phyloP scores from a whole-genome alignment of 441 rosid genomes.

The Flueggea neowawraea region DNA sequence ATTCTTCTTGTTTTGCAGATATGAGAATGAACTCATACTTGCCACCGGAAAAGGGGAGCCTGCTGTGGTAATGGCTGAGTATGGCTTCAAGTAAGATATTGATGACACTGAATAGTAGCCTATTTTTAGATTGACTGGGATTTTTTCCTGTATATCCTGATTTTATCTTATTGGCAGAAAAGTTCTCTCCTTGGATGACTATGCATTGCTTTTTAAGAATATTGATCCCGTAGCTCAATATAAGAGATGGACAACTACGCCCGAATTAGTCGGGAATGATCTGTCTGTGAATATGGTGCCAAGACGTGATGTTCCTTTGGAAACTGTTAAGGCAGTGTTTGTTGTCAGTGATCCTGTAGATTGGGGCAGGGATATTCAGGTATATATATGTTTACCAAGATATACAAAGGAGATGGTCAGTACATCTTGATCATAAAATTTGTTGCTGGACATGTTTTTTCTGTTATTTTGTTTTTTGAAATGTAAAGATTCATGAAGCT shows the following conservation, averaged over 20 bases:
- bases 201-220: slow-evolving; percentile 41
- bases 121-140: background rate
- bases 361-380: slow-evolving; percentile 72
- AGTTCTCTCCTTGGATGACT: slow-evolving; percentile 47
- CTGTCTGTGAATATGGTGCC: slow-evolving; percentile 1
- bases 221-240: slow-evolving; percentile 57
- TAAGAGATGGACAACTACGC: slow-evolving; percentile 40
- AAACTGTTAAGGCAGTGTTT: slow-evolving; percentile 47
- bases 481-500: too few species aligned
- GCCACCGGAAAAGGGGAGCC: slow-evolving; percentile 70
- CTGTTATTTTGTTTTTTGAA: too few species aligned
- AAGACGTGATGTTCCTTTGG: slow-evolving; percentile 25
- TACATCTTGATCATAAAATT: slow-evolving; percentile 2
- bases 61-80: slow-evolving; percentile 54
- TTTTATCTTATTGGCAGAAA: slow-evolving; percentile 33
- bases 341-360: slow-evolving; percentile 60
- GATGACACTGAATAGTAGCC: background rate
- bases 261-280: slow-evolving; percentile 8
- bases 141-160: background rate
- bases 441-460: too few species aligned
- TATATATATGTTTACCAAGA: slow-evolving; percentile 9
- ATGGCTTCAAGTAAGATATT: slow-evolving; percentile 53
- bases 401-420: background rate
- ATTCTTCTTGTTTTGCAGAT: slow-evolving; percentile 21
- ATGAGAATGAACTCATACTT: slow-evolving; percentile 46